Base-by-base conservation (phyloP, 169 alveolate species). In the Ichthyophthirius multifiliis region DNA sequence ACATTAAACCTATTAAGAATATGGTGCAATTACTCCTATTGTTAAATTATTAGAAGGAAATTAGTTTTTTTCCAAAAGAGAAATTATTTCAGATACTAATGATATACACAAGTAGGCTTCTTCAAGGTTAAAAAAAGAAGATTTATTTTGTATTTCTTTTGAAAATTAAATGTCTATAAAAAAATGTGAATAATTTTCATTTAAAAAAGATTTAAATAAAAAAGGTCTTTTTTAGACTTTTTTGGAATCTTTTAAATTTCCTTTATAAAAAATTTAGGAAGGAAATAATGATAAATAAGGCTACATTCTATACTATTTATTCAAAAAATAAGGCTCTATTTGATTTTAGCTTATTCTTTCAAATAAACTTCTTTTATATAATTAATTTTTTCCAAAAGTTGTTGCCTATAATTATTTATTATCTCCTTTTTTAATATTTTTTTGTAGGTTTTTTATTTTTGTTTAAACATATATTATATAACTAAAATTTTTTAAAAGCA, bases 381-480 rank as follows among this genome's bases (percentile, higher is more conserved):
- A 77, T 16, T 90, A 90, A 44, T 75, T 63, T 2, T 75, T 18
- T n/a, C 93, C 79, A 83, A 93, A 90, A 5, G 88, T 86, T 4
- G 96, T 93, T 0, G 96, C 96, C 7, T 95, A 93, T 0, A 90
- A 74, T 82, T 93, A 89, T 77, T 88, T 90, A 62, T 89, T 91
- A 74, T 93, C 96, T 7, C 96, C 96, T 55, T 10, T n/a, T n/a
- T n/a, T n/a, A n/a, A n/a, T n/a, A n/a, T n/a, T n/a, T n/a, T n/a
- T n/a, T n/a, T n/a, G n/a, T n/a, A n/a, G n/a, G n/a, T n/a, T n/a
- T n/a, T n/a, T n/a, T n/a, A n/a, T n/a, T n/a, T n/a, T n/a, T n/a
- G n/a, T n/a, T n/a, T n/a, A n/a, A n/a, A n/a, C n/a, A n/a, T n/a
- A n/a, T n/a, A n/a, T n/a, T n/a, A n/a, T n/a, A n/a, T n/a, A n/a